A percentile compares a stretch with the other conserved stretches of the same genome.
These are phyloP conservation scores for Apiospora pterosperma DNA, from an alignment of 2,329 filamentous ascomycete genomes.

Conservation along the genomic window DNA sequence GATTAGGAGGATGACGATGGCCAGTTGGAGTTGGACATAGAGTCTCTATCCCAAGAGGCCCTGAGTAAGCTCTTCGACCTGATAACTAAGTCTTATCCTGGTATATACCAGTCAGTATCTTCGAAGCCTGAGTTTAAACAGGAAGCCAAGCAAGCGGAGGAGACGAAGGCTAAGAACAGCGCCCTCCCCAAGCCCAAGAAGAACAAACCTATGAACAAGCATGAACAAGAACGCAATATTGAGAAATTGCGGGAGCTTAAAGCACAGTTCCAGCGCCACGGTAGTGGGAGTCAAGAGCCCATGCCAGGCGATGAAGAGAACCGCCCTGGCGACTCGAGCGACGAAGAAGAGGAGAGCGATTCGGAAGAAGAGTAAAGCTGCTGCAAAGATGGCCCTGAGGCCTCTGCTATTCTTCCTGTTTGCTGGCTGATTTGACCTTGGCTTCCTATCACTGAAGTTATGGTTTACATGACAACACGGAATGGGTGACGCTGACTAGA, in stretches of 20 bases:
- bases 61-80: slow-evolving; percentile 47
- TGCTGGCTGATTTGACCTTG: neutral
- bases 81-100: slow-evolving; percentile 35
- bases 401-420: neutral
- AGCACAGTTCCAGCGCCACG: slow-evolving; percentile 42
- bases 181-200: slow-evolving; percentile 59
- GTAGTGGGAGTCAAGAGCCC: slow-evolving; percentile 45
- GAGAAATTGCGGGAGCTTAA: slow-evolving; percentile 59
- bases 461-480: neutral
- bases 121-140: slow-evolving; percentile 28
- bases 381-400: neutral
- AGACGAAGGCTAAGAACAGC: slow-evolving; percentile 17
- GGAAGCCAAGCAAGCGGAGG: slow-evolving; percentile 12
- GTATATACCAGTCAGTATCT: slow-evolving; percentile 29
- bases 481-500: neutral
- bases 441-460: neutral
- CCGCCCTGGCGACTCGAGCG: slow-evolving; percentile 42
- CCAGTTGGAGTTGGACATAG: slow-evolving; percentile 58
- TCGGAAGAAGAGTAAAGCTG: slow-evolving; percentile 43
- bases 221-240: slow-evolving; percentile 67
- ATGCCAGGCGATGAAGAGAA: slow-evolving; percentile 30
- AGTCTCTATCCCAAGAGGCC: slow-evolving; percentile 53
- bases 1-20: slow-evolving; percentile 55
- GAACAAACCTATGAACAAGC: slow-evolving; percentile 75
- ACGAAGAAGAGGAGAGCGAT: slow-evolving; percentile 49